Conservation (phyloP, 2,329 filamentous ascomycete genomes). For the Keithomyces neogunnii region DNA sequence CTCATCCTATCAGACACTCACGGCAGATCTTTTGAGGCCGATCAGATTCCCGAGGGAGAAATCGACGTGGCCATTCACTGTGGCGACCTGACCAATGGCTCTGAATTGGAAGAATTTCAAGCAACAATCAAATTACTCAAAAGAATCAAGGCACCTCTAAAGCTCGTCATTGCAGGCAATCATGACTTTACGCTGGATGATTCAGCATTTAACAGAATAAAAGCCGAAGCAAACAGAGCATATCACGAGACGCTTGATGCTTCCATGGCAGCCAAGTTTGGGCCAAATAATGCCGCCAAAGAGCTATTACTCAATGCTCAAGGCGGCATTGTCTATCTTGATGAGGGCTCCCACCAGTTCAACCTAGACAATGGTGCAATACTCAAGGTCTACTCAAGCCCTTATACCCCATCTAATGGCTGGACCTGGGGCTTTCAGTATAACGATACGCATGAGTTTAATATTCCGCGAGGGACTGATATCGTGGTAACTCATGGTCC, state of each 20-base stretch:
- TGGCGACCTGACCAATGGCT: constrained; percentile 38
- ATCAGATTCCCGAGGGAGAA: neutral
- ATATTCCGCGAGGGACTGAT: neutral
- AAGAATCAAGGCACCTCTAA: constrained; percentile 29
- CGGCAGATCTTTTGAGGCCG: neutral
- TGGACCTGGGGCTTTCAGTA: neutral
- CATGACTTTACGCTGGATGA: constrained; percentile 38
- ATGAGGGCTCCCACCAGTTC: constrained; percentile 33
- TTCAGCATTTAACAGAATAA: constrained; percentile 27
- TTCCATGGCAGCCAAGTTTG: neutral
- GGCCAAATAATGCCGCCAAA: constrained; percentile 14
- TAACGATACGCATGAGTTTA: neutral
- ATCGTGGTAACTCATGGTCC: neutral
- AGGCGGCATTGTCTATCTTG: constrained; percentile 28
- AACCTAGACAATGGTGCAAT: constrained; percentile 29
- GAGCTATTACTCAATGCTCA: constrained; percentile 17
- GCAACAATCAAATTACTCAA: constrained; percentile 28
- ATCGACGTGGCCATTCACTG: constrained; percentile 39
- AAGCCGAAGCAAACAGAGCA: constrained; percentile 15
- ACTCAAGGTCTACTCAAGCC: neutral
- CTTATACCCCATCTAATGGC: neutral
- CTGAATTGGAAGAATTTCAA: constrained; percentile 30
- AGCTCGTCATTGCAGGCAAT: constrained; percentile 42
- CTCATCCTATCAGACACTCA: neutral
- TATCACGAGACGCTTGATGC: neutral